phyloP scores from a whole-genome alignment of 805 yeast genomes.

The Yarrowia osloensis region DNA sequence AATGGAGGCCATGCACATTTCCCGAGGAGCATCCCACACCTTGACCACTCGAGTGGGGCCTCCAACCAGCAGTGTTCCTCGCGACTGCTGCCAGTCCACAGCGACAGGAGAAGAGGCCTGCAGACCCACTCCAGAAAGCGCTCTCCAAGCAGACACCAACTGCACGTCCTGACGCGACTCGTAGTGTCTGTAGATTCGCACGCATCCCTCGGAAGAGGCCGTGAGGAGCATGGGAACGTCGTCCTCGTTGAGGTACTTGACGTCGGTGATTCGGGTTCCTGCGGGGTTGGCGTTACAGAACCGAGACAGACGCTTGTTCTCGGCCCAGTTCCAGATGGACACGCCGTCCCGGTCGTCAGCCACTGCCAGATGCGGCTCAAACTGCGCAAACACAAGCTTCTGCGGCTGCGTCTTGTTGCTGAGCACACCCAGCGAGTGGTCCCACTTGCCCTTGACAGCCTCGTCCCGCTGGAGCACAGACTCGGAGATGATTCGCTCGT shows the following conservation, averaged over 20 bases:
- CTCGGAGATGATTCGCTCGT: constrained; percentile 79
- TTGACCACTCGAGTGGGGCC: constrained; percentile 93
- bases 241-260: constrained; percentile 87
- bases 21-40: constrained; percentile 96
- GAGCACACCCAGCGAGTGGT: constrained; percentile 56
- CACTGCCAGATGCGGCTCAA: constrained; percentile 78
- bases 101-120: constrained; percentile 46
- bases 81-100: constrained; percentile 95
- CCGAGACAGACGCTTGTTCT: constrained; percentile 56
- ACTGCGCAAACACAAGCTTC: constrained; percentile 78
- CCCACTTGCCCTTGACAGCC: constrained; percentile 87
- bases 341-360: constrained; percentile 83
- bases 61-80: constrained; percentile 87
- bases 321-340: constrained; percentile 86
- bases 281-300: constrained; percentile 83
- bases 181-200: constrained; percentile 78
- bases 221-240: constrained; percentile 81
- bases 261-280: constrained; percentile 86
- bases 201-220: constrained; percentile 94
- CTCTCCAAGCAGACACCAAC: constrained; percentile 87
- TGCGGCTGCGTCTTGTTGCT: constrained; percentile 81
- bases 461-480: constrained; percentile 88
- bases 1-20: constrained; percentile 78
- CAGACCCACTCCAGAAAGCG: constrained; percentile 62
- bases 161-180: constrained; percentile 58